These are phyloP conservation scores for Termitomyces sp. DNA, from an alignment of 768 basidiomycete species.

Conservation along the genomic window DNA sequence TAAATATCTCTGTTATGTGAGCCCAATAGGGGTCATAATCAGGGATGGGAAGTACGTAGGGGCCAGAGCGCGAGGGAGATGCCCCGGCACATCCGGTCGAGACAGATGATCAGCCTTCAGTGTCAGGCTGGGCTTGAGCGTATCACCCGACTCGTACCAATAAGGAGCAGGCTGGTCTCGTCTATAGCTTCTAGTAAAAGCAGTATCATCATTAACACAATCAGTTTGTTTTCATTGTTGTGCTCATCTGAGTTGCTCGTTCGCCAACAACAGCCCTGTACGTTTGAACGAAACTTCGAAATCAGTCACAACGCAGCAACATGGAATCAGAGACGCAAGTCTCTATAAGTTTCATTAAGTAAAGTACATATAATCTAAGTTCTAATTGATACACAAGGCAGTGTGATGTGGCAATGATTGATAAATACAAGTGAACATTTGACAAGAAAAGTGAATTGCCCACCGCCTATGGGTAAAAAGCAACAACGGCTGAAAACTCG, in stretches of 20 bases:
- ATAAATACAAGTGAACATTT: not conserved
- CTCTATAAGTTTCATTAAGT: not conserved
- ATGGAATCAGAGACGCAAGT: no score
- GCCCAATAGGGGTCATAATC: not conserved
- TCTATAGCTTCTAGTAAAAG: no score
- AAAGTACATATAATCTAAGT: constrained; percentile 1
- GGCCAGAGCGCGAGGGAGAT: not conserved
- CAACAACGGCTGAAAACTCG: not conserved
- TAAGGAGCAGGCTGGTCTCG: not conserved
- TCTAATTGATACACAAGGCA: not conserved
- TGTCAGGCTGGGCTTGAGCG: not conserved
- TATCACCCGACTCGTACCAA: not conserved
- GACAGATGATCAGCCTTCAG: not conserved
- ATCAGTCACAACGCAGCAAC: not conserved
- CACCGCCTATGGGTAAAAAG: no score
- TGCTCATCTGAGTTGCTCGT: no score
- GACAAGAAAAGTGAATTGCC: not conserved
- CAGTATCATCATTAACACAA: no score
- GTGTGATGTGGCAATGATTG: not conserved
- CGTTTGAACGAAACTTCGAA: no score
- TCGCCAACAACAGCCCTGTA: no score
- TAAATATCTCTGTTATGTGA: not conserved
- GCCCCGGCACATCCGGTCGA: not conserved
- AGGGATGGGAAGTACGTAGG: not conserved
- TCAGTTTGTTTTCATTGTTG: no score